These are phyloP conservation scores for Basidiobolus meristosporus DNA, from an alignment of 371 early-diverging fungal species.

Conservation along the genomic window DNA sequence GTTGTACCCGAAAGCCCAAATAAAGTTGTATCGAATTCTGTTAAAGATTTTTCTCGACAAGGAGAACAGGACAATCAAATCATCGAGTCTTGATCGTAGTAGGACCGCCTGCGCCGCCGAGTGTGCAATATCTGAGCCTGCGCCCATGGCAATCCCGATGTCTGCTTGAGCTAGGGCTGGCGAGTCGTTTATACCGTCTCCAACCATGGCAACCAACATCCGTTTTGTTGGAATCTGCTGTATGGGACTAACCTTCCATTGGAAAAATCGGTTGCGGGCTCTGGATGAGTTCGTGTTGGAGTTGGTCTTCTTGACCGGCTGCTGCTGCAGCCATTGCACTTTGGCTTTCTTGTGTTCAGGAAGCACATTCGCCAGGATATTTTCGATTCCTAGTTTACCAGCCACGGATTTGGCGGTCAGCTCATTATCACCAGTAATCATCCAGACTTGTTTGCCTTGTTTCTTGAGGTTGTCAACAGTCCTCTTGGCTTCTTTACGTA, in stretches of 20 bases:
- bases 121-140: conserved; percentile 23
- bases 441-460: conserved; percentile 36
- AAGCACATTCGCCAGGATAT: not conserved
- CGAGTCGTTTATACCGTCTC: conserved; percentile 7
- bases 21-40: not conserved
- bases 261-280: conserved; percentile 1
- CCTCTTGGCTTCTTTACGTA: conserved; percentile 23
- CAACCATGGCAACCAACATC: not conserved
- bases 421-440: conserved; percentile 49
- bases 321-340: not conserved
- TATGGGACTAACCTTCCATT: conserved; percentile 10
- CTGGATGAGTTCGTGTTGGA: conserved; percentile 3
- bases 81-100: conserved; percentile 2
- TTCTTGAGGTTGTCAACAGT: conserved; percentile 18
- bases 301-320: not conserved
- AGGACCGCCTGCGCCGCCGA: conserved; percentile 20
- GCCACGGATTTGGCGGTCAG: conserved; percentile 33
- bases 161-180: conserved; percentile 25
- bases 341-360: not conserved
- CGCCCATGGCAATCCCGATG: conserved; percentile 25
- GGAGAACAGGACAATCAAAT: not conserved
- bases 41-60: not conserved
- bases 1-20: not conserved
- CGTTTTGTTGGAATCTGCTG: not conserved
- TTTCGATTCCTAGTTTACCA: not conserved